Base-by-base conservation (phyloP, 2,329 filamentous ascomycete species). In the Coccinonectria pachysandricola region DNA sequence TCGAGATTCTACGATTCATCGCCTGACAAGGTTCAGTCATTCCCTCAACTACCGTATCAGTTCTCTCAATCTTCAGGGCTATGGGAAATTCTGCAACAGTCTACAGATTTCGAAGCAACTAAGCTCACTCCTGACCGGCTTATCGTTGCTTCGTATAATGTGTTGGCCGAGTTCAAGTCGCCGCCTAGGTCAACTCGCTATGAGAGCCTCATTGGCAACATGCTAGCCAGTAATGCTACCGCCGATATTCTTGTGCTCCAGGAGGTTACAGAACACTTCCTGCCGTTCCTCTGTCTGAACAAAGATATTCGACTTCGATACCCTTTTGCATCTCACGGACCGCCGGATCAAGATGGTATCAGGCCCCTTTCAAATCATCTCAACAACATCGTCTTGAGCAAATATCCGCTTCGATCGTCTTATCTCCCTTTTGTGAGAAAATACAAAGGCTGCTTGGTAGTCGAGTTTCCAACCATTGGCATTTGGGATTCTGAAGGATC, bases 251-350 rank as follows among this genome's bases (percentile, higher is more conserved):
- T 71, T 7, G 53, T 70, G 3, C 57, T 81, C 5, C 65, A 80
- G 44, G 76, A 79, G 50, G 68, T 79, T 2, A 76, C 73, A 0
- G 74, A 79, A 34, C 60, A 70, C 20, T 77, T 79, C 33, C 59
- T 81, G 0, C 58, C 60, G 0, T 64, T 61, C 30, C 52, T 81
- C 1, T 62, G 79, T 2, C 40, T 45, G 3, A 47, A 69, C 28
- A 32, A 51, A 3, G 40, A 50, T 3, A 54, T 79, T 13, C 58
- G 59, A 15, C 37, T 49, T 8, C 51, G 46, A 2, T 79, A 75
- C 36, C 59, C 64, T 2, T 79, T 65, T 42, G 50, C 56, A n/a
- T 72, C 70, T 2, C 65, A 75, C 42, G 70, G 62, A 0, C 68
- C 72, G 1, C 69, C 74, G 0, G 44, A 54, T 6, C 65, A 75